phyloP scores from a whole-genome alignment of 176 grass and related monocot species.

The Lolium perenne region DNA sequence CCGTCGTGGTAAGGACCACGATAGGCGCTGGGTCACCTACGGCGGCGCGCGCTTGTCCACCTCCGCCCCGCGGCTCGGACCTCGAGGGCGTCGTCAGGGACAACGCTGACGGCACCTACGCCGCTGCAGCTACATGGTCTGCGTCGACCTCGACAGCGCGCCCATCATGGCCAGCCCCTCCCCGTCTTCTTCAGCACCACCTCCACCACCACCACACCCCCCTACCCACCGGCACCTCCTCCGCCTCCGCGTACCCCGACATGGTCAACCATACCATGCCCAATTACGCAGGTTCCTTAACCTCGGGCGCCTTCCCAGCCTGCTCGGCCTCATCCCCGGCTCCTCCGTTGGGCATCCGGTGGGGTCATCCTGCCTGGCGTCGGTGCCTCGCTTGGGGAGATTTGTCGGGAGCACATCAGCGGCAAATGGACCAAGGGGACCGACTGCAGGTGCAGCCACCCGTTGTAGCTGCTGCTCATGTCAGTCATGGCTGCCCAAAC shows the following conservation, averaged over 20 bases:
- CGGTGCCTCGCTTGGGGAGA: conserved; percentile 81
- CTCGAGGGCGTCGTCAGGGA: conserved; percentile 76
- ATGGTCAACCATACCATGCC: conserved; percentile 99
- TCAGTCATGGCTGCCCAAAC: conserved; percentile 64
- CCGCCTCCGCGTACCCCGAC: conserved; percentile 56
- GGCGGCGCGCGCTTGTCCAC: conserved; percentile 65
- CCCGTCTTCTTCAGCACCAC: conserved; percentile 87
- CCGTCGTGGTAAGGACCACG: conserved; percentile 69
- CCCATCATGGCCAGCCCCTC: conserved; percentile 89
- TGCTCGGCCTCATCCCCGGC: conserved; percentile 60
- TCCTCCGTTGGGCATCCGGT: conserved; percentile 53
- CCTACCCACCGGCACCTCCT: background rate
- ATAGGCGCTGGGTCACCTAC: conserved; percentile 51
- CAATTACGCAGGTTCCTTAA: conserved; percentile 67
- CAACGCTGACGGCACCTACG: conserved; percentile 78
- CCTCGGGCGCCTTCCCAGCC: conserved; percentile 56
- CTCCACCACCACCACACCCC: conserved; percentile 18
- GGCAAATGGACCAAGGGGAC: conserved; percentile 64
- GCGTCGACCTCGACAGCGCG: conserved; percentile 65
- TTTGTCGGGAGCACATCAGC: conserved; percentile 80
- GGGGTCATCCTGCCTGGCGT: conserved; percentile 83
- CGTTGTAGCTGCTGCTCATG: conserved; percentile 80
- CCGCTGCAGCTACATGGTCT: conserved; percentile 85
- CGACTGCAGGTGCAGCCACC: conserved; percentile 77
- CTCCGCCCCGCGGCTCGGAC: conserved; percentile 63